Conservation (phyloP, 2,329 filamentous ascomycete species). For the Aaosphaeria arxii region DNA sequence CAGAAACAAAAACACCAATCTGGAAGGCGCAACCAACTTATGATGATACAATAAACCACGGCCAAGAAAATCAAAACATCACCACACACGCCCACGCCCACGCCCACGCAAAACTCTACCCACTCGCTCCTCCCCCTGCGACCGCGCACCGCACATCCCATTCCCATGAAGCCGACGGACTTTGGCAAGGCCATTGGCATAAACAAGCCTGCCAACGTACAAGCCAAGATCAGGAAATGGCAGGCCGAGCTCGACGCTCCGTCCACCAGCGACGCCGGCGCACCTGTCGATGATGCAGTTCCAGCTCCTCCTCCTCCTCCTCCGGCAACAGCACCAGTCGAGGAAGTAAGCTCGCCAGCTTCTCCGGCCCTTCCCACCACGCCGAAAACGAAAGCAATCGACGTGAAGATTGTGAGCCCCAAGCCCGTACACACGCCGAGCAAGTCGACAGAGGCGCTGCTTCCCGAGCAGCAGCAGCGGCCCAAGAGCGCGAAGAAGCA, state of each 20-base stretch:
- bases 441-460: conserved; percentile 19
- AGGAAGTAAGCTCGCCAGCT: conserved; percentile 8
- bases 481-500: conserved; percentile 31
- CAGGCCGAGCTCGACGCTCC: conserved; percentile 73
- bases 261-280: conserved; percentile 8
- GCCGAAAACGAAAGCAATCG: conserved; percentile 20
- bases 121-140: no score
- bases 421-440: conserved; percentile 21
- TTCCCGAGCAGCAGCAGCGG: conserved; percentile 15
- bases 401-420: conserved; percentile 23
- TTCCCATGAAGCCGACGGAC: conserved; percentile 31
- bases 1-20: no score
- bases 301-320: background rate
- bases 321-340: conserved; percentile 5
- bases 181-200: conserved; percentile 41
- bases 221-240: conserved; percentile 79
- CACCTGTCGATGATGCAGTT: conserved; percentile 6
- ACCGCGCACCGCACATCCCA: no score
- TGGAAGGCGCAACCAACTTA: no score
- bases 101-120: no score
- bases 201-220: conserved; percentile 51
- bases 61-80: no score
- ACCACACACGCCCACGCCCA: no score
- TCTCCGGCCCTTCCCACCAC: conserved; percentile 18
- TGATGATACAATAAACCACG: no score